Conservation (phyloP, 371 early-diverging fungal species). For the Apophysomyces variabilis region DNA sequence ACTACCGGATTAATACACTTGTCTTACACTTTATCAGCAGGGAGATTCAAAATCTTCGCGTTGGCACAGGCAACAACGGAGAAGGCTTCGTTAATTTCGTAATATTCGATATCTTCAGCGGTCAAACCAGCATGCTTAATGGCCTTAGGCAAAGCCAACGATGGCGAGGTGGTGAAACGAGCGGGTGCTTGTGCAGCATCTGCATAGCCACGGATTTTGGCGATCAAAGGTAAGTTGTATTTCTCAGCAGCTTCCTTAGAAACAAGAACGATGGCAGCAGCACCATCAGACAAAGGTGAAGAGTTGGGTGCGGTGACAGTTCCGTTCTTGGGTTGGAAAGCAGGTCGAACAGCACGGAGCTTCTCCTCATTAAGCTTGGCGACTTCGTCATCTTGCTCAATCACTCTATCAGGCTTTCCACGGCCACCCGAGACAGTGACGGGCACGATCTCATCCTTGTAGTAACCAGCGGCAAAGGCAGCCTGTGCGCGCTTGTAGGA, state of each 20-base stretch:
- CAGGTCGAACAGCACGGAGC: constrained; percentile 87
- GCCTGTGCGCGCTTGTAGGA: constrained; percentile 90
- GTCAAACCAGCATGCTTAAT: constrained; percentile 77
- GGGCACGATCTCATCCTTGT: constrained; percentile 88
- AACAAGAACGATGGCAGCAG: constrained; percentile 89
- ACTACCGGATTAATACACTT: constrained; percentile 6
- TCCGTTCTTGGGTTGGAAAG: constrained; percentile 84
- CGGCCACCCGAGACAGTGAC: constrained; percentile 83
- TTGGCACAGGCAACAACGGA: constrained; percentile 95
- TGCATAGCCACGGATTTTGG: constrained; percentile 73
- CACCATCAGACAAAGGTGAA: constrained; percentile 94
- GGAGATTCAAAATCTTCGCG: constrained; percentile 76
- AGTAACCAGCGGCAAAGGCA: constrained; percentile 74
- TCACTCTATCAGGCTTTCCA: constrained; percentile 83
- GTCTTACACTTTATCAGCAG: constrained; percentile 67
- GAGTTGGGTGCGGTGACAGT: constrained; percentile 98
- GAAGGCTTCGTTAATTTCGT: constrained; percentile 99
- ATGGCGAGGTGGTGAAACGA: constrained; percentile 92
- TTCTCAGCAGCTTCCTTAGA: constrained; percentile 78
- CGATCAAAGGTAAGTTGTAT: constrained; percentile 76
- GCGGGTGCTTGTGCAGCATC: constrained; percentile 85
- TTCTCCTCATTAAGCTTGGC: constrained; percentile 75
- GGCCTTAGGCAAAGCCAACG: constrained; percentile 92
- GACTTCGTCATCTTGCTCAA: constrained; percentile 82
- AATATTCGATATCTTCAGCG: constrained; percentile 75